phyloP scores from a whole-genome alignment of 768 basidiomycete genomes.

The Lactifluus piperatus region DNA sequence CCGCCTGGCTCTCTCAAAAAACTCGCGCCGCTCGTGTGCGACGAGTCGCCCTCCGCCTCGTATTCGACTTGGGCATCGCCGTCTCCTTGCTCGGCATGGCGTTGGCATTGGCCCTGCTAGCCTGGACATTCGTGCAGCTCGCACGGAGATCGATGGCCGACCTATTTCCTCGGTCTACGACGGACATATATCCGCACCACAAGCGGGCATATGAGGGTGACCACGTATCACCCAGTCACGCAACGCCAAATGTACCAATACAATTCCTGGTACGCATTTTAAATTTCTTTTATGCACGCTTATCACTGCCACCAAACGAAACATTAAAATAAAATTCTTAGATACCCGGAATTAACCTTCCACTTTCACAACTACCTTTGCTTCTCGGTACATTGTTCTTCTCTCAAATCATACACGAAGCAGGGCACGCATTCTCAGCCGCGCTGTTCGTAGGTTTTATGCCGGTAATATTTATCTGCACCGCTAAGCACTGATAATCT shows the following conservation, averaged over 20 bases:
- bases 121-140: slow-evolving; percentile 13
- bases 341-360: slow-evolving; percentile 81
- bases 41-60: slow-evolving; percentile 23
- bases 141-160: background rate
- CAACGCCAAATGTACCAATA: background rate
- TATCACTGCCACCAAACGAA: background rate
- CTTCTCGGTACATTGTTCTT: slow-evolving; percentile 53
- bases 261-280: slow-evolving; percentile 15
- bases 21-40: slow-evolving; percentile 14
- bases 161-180: background rate
- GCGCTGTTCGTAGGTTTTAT: slow-evolving; percentile 46
- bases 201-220: background rate
- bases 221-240: background rate
- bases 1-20: background rate
- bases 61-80: slow-evolving; percentile 27
- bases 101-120: slow-evolving; percentile 13
- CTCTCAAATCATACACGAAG: slow-evolving; percentile 69
- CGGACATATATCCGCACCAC: background rate
- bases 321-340: slow-evolving; percentile 23
- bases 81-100: slow-evolving; percentile 1
- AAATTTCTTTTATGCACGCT: background rate
- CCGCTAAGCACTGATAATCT: background rate
- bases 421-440: slow-evolving; percentile 70
- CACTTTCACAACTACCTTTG: slow-evolving; percentile 58
- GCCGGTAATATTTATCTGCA: background rate